These are phyloP conservation scores for Epichloe bromicola DNA, from an alignment of 2,329 filamentous ascomycete genomes.

Conservation along the genomic window DNA sequence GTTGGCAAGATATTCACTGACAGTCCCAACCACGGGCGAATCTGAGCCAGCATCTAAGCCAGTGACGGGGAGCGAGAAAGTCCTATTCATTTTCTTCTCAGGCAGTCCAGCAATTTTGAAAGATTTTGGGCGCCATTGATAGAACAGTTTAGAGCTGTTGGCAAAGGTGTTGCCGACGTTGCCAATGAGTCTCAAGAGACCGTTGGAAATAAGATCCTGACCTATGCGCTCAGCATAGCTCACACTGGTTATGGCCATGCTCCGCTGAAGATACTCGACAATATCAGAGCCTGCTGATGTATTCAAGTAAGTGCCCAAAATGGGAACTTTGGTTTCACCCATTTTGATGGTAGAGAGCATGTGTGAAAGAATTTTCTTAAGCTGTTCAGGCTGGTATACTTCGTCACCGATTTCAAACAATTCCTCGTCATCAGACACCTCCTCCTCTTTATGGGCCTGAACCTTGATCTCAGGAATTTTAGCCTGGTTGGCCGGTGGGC, in stretches of 20 bases:
- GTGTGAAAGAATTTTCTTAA: constrained; percentile 80
- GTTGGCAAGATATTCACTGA: constrained; percentile 78
- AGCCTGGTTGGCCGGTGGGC: constrained; percentile 44
- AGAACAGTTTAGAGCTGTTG: constrained; percentile 94
- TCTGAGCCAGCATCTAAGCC: constrained; percentile 41
- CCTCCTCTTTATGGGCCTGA: constrained; percentile 49
- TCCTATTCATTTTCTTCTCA: constrained; percentile 73
- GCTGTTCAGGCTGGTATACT: constrained; percentile 68
- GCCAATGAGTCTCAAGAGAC: constrained; percentile 80
- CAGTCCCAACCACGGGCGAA: constrained; percentile 67
- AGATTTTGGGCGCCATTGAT: constrained; percentile 89
- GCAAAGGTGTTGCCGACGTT: constrained; percentile 93
- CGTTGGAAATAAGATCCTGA: constrained; percentile 77
- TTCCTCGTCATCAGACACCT: constrained; percentile 56
- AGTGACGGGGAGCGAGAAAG: constrained; percentile 57
- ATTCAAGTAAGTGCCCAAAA: constrained; percentile 88
- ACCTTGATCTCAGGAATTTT: constrained; percentile 78
- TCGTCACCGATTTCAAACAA: constrained; percentile 84
- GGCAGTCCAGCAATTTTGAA: constrained; percentile 81
- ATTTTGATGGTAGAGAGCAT: constrained; percentile 80
- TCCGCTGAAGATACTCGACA: constrained; percentile 83
- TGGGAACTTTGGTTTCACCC: constrained; percentile 86
- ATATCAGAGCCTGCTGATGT: constrained; percentile 86
- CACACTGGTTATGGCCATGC: constrained; percentile 72
- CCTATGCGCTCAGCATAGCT: constrained; percentile 90